Evolutionary conservation across 257 asterid species (phyloP).

Genomic region (Rehmannia glutinosa): DNA sequence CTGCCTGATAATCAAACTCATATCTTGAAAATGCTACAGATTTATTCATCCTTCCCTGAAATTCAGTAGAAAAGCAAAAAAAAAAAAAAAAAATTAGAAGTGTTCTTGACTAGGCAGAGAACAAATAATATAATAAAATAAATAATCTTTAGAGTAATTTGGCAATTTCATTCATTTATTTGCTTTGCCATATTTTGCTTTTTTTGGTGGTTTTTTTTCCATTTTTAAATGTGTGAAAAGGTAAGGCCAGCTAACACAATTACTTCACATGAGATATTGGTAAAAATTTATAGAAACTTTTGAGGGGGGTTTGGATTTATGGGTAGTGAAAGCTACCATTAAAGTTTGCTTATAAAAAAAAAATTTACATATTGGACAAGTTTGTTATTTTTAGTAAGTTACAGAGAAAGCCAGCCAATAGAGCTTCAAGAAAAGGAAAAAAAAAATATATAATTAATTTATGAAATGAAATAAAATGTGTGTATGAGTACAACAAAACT

Average conservation of each 20-base stretch:
- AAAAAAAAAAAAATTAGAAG: background rate
- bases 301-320: no score
- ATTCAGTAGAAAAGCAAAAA: background rate
- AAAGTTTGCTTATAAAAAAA: no score
- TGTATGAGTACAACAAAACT: conserved; percentile 2
- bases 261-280: conserved; percentile 16
- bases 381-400: no score
- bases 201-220: background rate
- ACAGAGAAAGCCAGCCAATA: background rate
- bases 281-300: conserved; percentile 14
- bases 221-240: conserved; percentile 4
- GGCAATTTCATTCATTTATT: background rate
- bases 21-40: conserved; percentile 28
- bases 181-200: background rate
- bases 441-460: background rate
- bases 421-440: background rate
- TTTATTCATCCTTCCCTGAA: conserved; percentile 37
- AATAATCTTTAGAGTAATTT: background rate
- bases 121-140: background rate
- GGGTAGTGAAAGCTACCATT: no score
- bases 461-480: background rate
- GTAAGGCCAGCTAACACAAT: conserved; percentile 27
- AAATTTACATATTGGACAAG: no score
- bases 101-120: conserved; percentile 9
- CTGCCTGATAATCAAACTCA: conserved; percentile 63